Evolutionary conservation across 1,284 basidiomycete genomes (phyloP).

Genomic region (Cronartium quercuum): DNA sequence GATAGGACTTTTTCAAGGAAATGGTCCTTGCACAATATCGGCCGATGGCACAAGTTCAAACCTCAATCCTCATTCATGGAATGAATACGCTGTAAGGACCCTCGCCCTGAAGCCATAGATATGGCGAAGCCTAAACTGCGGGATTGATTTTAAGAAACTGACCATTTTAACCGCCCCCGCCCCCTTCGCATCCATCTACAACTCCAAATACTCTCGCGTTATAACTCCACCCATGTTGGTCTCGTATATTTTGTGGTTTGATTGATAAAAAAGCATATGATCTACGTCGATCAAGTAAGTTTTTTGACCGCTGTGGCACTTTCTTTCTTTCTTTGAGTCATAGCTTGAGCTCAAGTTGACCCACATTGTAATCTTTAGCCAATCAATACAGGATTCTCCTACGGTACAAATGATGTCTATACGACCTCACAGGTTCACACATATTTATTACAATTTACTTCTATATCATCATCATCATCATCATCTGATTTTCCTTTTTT

Average conservation of each 20-base stretch:
- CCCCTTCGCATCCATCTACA: background rate
- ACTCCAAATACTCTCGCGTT: background rate
- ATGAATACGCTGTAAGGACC: slow-evolving; percentile 62
- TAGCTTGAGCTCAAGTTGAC: background rate
- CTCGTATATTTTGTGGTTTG: too few species aligned
- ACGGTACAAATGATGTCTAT: slow-evolving; percentile 24
- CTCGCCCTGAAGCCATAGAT: too few species aligned
- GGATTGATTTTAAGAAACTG: too few species aligned
- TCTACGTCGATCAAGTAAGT: slow-evolving; percentile 62
- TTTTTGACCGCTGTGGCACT: background rate
- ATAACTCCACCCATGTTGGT: too few species aligned
- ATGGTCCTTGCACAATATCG: slow-evolving; percentile 62
- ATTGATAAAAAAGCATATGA: slow-evolving; percentile 54
- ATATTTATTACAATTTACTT: too few species aligned
- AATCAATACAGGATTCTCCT: slow-evolving; percentile 41
- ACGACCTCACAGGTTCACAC: slow-evolving; percentile 1
- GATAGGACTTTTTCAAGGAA: slow-evolving; percentile 64
- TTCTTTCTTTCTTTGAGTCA: background rate
- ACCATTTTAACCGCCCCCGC: background rate
- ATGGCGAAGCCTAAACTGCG: too few species aligned
- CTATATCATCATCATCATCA: too few species aligned
- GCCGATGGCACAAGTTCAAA: slow-evolving; percentile 57
- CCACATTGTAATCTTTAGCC: slow-evolving; percentile 48
- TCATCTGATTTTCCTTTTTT: too few species aligned
- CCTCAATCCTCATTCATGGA: slow-evolving; percentile 62